These are phyloP conservation scores for Brassica hybrid DNA, from an alignment of 441 rosid species.

Conservation along the genomic window DNA sequence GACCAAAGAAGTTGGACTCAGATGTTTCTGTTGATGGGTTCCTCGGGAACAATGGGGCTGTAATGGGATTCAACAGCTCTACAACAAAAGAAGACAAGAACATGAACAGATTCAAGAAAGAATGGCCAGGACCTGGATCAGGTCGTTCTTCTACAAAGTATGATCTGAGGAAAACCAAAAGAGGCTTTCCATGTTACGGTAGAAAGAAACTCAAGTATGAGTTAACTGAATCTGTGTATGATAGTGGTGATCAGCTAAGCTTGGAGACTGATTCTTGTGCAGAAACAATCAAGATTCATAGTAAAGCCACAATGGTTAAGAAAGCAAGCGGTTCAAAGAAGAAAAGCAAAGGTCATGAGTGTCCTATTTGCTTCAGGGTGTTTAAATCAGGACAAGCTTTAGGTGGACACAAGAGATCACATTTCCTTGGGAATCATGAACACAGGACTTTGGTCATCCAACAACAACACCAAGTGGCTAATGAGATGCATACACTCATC, in stretches of 20 bases:
- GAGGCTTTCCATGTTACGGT: constrained; percentile 27
- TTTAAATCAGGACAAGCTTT: constrained; percentile 93
- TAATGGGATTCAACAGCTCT: too few relatives aligned
- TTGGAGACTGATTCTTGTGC: too few relatives aligned
- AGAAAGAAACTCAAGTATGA: constrained; percentile 38
- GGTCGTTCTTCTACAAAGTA: constrained; percentile 48
- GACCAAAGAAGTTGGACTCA: constrained; percentile 63
- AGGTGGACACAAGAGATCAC: constrained; percentile 98
- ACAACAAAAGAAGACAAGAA: too few relatives aligned
- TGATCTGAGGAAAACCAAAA: constrained; percentile 52
- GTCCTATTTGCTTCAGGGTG: constrained; percentile 86
- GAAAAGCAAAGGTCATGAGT: constrained; percentile 75
- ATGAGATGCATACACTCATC: constrained; percentile 43
- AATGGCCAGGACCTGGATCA: neutral
- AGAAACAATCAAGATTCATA: too few relatives aligned
- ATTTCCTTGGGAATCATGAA: constrained; percentile 71
- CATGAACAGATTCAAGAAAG: constrained; percentile 29
- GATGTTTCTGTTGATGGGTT: constrained; percentile 34
- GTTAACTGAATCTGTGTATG: constrained; percentile 48
- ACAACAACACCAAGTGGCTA: constrained; percentile 47
- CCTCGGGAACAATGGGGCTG: too few relatives aligned
- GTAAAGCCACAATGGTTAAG: constrained; percentile 21
- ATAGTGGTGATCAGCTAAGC: too few relatives aligned
- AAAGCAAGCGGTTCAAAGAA: constrained; percentile 50
- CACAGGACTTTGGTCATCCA: constrained; percentile 60